A percentile compares a stretch with the other conserved stretches of the same genome.
Conservation (phyloP, 495 filamentous ascomycete genomes). For the Podospora comata region DNA sequence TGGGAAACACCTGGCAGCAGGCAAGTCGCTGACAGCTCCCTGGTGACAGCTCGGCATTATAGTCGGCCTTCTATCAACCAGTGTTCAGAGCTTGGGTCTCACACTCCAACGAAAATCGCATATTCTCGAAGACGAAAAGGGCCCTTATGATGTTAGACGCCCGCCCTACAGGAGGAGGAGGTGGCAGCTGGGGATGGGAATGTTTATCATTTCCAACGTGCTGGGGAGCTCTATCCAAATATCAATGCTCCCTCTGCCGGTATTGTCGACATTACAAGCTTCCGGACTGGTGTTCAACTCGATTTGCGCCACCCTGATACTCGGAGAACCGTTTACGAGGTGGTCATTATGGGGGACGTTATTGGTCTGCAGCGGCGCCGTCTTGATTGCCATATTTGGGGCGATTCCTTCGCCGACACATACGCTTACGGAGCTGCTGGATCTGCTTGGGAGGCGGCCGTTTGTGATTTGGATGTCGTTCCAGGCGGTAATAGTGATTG, state of each 20-base stretch:
- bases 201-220: conserved; percentile 94
- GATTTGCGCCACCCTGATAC: conserved; percentile 88
- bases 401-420: conserved; percentile 95
- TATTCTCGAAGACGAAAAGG: conserved; percentile 93
- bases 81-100: conserved; percentile 88
- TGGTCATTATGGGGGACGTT: conserved; percentile 86
- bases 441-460: conserved; percentile 64
- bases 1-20: background rate
- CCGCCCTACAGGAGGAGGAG: conserved; percentile 86
- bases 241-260: conserved; percentile 89
- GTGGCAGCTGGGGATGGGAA: conserved; percentile 98
- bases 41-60: conserved; percentile 74
- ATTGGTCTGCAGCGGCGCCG: conserved; percentile 79
- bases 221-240: conserved; percentile 96
- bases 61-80: conserved; percentile 88
- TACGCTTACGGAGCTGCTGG: conserved; percentile 74
- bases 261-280: conserved; percentile 92
- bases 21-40: conserved; percentile 21
- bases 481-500: conserved; percentile 66
- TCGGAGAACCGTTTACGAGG: conserved; percentile 89
- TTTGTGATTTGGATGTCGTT: conserved; percentile 92
- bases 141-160: conserved; percentile 69
- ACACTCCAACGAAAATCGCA: conserved; percentile 99
- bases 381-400: conserved; percentile 89
- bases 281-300: conserved; percentile 98